phyloP scores from a whole-genome alignment of 441 rosid species.

The Populus tomentosa region DNA sequence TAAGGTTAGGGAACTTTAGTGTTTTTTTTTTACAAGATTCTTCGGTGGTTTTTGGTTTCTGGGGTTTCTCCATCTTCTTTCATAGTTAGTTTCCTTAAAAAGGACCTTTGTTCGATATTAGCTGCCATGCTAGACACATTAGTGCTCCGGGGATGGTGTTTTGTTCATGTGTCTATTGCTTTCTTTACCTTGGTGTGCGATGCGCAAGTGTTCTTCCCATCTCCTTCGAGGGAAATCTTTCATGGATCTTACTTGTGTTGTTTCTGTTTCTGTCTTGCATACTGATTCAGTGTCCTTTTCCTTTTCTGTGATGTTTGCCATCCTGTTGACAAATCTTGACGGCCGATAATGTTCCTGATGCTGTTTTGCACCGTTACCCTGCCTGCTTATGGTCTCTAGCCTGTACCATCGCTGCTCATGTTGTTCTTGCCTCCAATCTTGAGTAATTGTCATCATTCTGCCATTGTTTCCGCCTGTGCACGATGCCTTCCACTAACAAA shows the following conservation, averaged over 20 bases:
- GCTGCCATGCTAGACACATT: no score
- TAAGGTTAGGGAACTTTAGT: no score
- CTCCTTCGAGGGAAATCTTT: background rate
- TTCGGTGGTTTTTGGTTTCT: no score
- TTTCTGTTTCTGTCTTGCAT: background rate
- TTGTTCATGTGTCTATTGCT: background rate
- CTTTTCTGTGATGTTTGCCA: no score
- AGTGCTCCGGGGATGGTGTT: no score
- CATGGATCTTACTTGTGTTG: background rate
- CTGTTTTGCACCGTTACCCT: no score
- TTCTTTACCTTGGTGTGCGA: background rate
- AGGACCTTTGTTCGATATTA: background rate
- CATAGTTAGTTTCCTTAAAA: no score
- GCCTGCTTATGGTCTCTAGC: background rate
- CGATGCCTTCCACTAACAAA: no score
- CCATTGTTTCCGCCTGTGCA: background rate
- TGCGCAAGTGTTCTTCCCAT: background rate
- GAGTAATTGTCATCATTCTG: background rate
- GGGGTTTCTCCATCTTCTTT: no score
- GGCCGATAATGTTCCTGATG: background rate
- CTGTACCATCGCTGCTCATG: background rate
- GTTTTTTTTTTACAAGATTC: no score
- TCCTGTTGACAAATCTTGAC: background rate
- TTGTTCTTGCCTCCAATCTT: background rate
- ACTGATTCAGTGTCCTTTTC: background rate